Evolutionary conservation across 1,284 basidiomycete genomes (phyloP).

Genomic region (Melampsora abietis-canadensis): DNA sequence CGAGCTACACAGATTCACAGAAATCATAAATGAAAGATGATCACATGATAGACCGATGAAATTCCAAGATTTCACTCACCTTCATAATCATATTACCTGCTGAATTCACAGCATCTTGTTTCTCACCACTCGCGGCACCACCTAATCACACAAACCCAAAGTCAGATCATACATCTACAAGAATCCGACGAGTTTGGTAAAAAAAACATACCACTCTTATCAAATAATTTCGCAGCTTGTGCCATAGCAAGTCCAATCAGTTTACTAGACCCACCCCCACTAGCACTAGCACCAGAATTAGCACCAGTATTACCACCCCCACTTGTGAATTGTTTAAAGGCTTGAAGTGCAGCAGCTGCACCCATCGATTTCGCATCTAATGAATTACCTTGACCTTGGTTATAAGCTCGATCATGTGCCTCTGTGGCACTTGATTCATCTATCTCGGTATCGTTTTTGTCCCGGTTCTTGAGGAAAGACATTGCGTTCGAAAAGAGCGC

Average conservation of each 20-base stretch:
- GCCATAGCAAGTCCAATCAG: constrained; percentile 39
- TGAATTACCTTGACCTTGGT: constrained; percentile 29
- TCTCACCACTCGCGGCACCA: constrained; percentile 27
- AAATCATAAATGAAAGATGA: background rate
- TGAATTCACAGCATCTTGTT: constrained; percentile 42
- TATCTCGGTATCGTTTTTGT: constrained; percentile 30
- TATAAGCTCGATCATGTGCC: constrained; percentile 39
- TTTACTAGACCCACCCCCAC: constrained; percentile 12
- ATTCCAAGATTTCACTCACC: background rate
- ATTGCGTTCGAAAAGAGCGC: constrained; percentile 29
- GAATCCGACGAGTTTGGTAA: background rate
- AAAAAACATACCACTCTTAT: constrained; percentile 16
- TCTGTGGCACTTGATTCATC: constrained; percentile 18
- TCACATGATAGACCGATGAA: background rate
- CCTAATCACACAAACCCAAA: background rate
- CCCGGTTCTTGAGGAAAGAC: constrained; percentile 27
- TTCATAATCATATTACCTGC: constrained; percentile 41
- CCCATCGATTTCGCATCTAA: constrained; percentile 41
- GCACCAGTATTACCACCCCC: constrained; percentile 3
- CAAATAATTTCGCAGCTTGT: constrained; percentile 39
- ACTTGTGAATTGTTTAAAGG: constrained; percentile 32
- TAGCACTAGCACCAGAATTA: background rate
- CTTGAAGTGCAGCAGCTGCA: constrained; percentile 37
- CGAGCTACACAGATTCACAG: constrained; percentile 7
- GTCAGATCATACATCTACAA: background rate